phyloP scores from a whole-genome alignment of 2,329 filamentous ascomycete genomes.

The Trichoderma lentiforme region DNA sequence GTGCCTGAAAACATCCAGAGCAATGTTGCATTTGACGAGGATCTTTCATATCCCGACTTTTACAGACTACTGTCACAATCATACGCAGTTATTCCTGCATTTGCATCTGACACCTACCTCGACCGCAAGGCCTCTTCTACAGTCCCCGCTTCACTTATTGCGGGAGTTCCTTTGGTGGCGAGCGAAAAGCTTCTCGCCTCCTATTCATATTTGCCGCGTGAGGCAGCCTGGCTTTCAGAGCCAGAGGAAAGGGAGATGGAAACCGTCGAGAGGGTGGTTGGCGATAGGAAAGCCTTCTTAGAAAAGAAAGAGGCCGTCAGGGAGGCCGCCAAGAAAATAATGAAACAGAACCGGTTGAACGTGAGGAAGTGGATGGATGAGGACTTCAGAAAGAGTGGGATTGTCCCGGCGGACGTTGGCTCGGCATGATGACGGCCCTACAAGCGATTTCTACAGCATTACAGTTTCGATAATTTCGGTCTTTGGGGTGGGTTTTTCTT shows the following conservation, averaged over 20 bases:
- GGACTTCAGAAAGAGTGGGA: constrained; percentile 3
- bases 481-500: not conserved
- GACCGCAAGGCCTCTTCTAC: constrained; percentile 13
- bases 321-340: not conserved
- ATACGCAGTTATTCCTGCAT: constrained; percentile 13
- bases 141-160: constrained; percentile 7
- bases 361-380: constrained; percentile 13
- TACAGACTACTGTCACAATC: constrained; percentile 7
- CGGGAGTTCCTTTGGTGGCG: constrained; percentile 9
- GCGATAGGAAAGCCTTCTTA: not conserved
- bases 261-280: constrained; percentile 1
- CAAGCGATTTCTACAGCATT: not conserved
- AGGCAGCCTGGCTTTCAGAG: constrained; percentile 5
- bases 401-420: not conserved
- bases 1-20: not conserved
- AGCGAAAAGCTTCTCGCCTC: not conserved
- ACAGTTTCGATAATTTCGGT: not conserved
- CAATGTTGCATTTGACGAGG: constrained; percentile 12
- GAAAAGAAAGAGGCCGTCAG: not conserved
- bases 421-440: not conserved
- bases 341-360: constrained; percentile 13
- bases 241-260: constrained; percentile 8
- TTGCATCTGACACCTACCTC: constrained; percentile 13
- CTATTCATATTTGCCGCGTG: constrained; percentile 8
- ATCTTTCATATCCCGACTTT: constrained; percentile 12